phyloP scores from a whole-genome alignment of 306 rosid genomes.

The Trifolium subterraneum region DNA sequence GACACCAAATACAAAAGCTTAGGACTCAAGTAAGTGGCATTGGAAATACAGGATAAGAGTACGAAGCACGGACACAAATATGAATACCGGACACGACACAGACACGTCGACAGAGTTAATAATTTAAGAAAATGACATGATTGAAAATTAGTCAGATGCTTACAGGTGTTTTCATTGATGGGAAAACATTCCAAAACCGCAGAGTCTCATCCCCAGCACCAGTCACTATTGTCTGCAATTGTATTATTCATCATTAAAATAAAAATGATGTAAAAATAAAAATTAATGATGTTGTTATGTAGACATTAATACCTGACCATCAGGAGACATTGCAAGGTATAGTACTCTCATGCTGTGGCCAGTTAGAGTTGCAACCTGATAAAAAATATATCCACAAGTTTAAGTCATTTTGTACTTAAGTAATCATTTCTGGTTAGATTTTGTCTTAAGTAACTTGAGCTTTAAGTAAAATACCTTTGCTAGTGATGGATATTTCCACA shows the following conservation, averaged over 20 bases:
- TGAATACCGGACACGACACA: too few species aligned
- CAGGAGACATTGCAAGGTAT: constrained; percentile 98
- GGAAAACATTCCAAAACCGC: constrained; percentile 91
- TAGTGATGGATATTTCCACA: constrained; percentile 98
- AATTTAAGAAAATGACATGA: too few species aligned
- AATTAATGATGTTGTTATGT: neutral
- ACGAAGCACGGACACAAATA: too few species aligned
- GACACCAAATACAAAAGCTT: constrained; percentile 4
- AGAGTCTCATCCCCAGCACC: constrained; percentile 99
- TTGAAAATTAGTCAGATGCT: constrained; percentile 42
- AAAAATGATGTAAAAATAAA: neutral
- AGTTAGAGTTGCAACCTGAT: constrained; percentile 92
- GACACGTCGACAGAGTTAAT: too few species aligned
- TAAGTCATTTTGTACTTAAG: neutral
- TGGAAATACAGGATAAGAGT: neutral
- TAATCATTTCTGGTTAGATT: neutral
- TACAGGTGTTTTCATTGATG: constrained; percentile 87
- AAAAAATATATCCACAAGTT: constrained; percentile 13
- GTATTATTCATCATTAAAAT: neutral
- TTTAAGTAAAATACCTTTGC: constrained; percentile 71
- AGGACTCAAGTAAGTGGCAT: neutral
- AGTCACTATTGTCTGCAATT: constrained; percentile 86
- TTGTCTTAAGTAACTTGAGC: neutral
- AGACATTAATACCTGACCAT: constrained; percentile 75
- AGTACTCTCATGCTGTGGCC: constrained; percentile 97